A percentile compares a stretch with the other conserved stretches of the same genome.
Conservation (phyloP, 345 rosid species). For the Nephelium lappaceum region DNA sequence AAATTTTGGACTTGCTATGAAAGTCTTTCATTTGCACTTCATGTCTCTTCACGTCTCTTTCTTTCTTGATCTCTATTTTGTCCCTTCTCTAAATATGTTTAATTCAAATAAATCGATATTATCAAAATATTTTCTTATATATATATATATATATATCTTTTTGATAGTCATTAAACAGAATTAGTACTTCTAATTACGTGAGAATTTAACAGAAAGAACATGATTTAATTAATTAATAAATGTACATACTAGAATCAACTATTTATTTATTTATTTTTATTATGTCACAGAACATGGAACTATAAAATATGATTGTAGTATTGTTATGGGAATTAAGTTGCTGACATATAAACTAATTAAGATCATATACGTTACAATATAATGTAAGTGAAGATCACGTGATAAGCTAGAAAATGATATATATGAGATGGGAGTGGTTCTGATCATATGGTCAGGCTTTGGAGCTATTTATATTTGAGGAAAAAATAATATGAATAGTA, state of each 20-base stretch:
- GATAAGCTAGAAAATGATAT: conserved; percentile 9
- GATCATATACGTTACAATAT: background rate
- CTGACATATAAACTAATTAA: background rate
- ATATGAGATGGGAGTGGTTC: conserved; percentile 11
- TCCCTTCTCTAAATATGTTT: background rate
- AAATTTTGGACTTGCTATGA: background rate
- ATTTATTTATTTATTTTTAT: too few species aligned
- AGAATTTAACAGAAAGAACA: background rate
- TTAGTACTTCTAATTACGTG: too few species aligned
- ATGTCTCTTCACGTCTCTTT: background rate
- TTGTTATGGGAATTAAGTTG: background rate
- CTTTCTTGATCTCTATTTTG: background rate
- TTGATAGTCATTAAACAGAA: too few species aligned
- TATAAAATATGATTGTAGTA: background rate
- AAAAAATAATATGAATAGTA: background rate
- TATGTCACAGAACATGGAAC: background rate
- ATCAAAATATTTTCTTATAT: background rate
- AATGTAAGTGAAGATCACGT: conserved; percentile 7
- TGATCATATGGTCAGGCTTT: conserved; percentile 1
- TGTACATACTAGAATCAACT: too few species aligned
- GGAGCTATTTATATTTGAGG: background rate
- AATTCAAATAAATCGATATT: too few species aligned
- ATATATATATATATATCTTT: too few species aligned
- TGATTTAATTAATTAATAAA: too few species aligned
- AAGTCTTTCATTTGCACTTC: background rate